Evolutionary conservation across 495 filamentous ascomycete genomes (phyloP).

Genomic region (Viridothelium virens): DNA sequence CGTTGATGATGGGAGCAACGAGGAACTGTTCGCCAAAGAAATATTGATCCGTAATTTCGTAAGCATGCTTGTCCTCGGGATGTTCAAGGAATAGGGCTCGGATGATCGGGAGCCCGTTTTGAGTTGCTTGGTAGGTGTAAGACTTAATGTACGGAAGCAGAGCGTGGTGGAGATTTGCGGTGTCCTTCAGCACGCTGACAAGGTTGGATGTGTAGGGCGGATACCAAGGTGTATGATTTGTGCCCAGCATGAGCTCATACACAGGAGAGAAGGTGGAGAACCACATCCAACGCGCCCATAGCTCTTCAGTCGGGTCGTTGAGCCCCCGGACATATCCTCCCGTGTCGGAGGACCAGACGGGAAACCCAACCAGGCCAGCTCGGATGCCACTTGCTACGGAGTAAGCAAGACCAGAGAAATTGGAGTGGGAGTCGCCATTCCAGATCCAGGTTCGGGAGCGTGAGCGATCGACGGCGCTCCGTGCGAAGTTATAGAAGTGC

Average conservation of each 20-base stretch:
- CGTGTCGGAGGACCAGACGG: constrained; percentile 31
- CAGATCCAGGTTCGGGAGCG: constrained; percentile 26
- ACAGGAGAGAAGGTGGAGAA: constrained; percentile 31
- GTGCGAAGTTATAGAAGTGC: constrained; percentile 31
- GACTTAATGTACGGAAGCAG: constrained; percentile 32
- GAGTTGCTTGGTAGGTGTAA: constrained; percentile 28
- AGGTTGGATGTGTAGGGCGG: constrained; percentile 24
- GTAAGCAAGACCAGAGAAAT: constrained; percentile 31
- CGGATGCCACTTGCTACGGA: constrained; percentile 29
- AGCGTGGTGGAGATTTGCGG: constrained; percentile 27
- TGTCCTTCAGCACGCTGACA: constrained; percentile 27
- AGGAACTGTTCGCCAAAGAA: constrained; percentile 31
- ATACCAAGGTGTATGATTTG: constrained; percentile 35
- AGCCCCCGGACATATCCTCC: constrained; percentile 29
- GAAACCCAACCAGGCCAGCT: constrained; percentile 29
- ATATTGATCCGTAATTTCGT: constrained; percentile 27
- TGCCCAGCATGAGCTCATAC: constrained; percentile 35
- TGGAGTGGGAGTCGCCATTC: constrained; percentile 31
- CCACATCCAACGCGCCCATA: constrained; percentile 36
- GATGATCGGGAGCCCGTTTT: constrained; percentile 30
- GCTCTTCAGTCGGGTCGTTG: constrained; percentile 27
- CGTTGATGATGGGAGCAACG: constrained; percentile 29
- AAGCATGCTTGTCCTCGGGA: constrained; percentile 23
- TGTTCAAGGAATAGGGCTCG: constrained; percentile 32
- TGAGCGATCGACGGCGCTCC: constrained; percentile 28